Evolutionary conservation across 1,139 yeast species (phyloP).

Genomic region (Yarrowia galli): DNA sequence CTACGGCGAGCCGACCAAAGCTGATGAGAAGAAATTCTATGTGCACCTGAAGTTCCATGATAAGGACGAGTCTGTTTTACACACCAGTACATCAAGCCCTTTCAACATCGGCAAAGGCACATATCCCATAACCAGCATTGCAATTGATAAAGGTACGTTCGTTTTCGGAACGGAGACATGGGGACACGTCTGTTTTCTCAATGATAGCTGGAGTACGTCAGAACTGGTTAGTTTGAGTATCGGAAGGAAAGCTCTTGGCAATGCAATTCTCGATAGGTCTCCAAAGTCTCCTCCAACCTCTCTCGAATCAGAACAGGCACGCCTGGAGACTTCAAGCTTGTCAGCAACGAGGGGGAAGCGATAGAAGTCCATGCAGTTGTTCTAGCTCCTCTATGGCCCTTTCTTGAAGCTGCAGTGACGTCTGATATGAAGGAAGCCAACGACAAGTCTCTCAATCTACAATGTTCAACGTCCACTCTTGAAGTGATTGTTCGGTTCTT

Average conservation of each 20-base stretch:
- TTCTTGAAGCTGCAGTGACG: background rate
- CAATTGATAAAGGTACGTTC: too few species aligned
- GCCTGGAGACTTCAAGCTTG: background rate
- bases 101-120: background rate
- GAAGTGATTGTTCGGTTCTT: background rate
- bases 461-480: background rate
- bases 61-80: background rate
- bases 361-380: background rate
- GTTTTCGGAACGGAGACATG: too few species aligned
- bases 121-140: too few species aligned
- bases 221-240: too few species aligned
- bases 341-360: background rate
- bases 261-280: too few species aligned
- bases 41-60: background rate
- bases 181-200: background rate
- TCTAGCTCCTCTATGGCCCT: background rate
- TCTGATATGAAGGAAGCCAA: background rate
- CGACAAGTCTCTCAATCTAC: background rate
- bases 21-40: too few species aligned
- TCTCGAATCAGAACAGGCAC: background rate
- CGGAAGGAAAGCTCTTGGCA: background rate
- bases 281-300: background rate
- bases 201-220: background rate
- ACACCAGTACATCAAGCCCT: background rate
- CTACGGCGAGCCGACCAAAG: background rate